Evolutionary conservation across 495 filamentous ascomycete genomes (phyloP).

Genomic region (Thermothielavioides terrestris): DNA sequence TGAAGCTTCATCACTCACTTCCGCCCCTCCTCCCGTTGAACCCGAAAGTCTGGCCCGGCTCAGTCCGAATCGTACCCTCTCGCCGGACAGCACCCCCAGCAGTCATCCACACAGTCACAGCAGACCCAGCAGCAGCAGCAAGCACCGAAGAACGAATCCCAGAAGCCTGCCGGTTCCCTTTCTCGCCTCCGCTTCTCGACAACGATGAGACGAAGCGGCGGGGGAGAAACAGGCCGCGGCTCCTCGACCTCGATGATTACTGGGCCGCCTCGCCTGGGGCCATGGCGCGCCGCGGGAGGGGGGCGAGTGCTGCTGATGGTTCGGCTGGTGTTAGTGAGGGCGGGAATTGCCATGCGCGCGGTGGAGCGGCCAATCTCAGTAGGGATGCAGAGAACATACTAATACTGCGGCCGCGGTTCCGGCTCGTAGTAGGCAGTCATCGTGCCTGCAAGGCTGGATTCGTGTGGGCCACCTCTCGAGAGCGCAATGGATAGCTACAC

Average conservation of each 20-base stretch:
- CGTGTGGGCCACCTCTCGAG: no score
- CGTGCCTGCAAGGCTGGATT: no score
- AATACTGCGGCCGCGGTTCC: no score
- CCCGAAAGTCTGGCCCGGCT: no score
- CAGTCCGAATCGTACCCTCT: constrained; percentile 4
- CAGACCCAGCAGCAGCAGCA: constrained; percentile 7
- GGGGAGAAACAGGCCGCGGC: constrained; percentile 6
- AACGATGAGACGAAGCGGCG: constrained; percentile 7
- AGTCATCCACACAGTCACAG: constrained; percentile 4
- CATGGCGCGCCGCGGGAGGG: neutral
- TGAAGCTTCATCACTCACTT: neutral
- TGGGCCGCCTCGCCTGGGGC: neutral
- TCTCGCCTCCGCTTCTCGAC: constrained; percentile 6
- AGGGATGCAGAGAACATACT: no score
- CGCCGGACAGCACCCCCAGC: constrained; percentile 4
- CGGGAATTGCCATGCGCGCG: no score
- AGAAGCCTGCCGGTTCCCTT: neutral
- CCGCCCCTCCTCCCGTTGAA: neutral
- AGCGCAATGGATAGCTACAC: no score
- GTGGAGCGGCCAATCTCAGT: no score
- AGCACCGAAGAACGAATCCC: constrained; percentile 7
- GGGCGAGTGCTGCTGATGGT: constrained; percentile 6
- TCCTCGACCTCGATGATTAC: constrained; percentile 4
- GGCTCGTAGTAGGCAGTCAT: no score
- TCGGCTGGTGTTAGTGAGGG: neutral